Evolutionary conservation across 1,284 basidiomycete genomes (phyloP), one percentile per base, ranked within the genome.

Genomic region (Prillingera fragicola): DNA sequence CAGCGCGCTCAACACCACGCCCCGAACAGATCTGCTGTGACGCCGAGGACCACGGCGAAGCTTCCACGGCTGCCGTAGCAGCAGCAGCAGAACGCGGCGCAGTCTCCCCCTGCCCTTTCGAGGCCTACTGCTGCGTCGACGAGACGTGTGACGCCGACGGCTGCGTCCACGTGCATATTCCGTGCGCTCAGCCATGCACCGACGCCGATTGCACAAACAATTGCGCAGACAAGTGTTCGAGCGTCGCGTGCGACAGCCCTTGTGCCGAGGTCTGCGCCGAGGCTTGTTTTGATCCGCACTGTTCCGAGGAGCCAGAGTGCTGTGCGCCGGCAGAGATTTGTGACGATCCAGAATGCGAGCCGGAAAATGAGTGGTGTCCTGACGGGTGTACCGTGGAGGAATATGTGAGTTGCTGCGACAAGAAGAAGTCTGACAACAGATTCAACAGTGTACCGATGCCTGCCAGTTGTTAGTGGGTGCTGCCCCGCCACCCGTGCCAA

Each of bases 381-480:
- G 22, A 41, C 3, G 50, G 41, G 18, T 52, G 50, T 31, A 50
- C 48, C 17, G 61, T 70, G 18, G 62, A 70, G 48, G 62, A 68
- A 55, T 62, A 62, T 36, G 65, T 67, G 37, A 48, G 67, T 59
- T 12, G 13, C 25, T n/a, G n/a, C n/a, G n/a, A n/a, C n/a, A n/a
- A n/a, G n/a, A n/a, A n/a, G n/a, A n/a, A n/a, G n/a, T n/a, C n/a
- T n/a, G n/a, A n/a, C n/a, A n/a, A n/a, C n/a, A n/a, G n/a, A n/a
- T n/a, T n/a, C n/a, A n/a, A n/a, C n/a, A n/a, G n/a, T n/a, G n/a
- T n/a, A n/a, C n/a, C n/a, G n/a, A n/a, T n/a, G n/a, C n/a, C n/a
- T n/a, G n/a, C n/a, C n/a, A n/a, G n/a, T n/a, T n/a, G n/a, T n/a
- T n/a, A n/a, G n/a, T n/a, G n/a, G n/a, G n/a, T n/a, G n/a, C n/a